These are phyloP conservation scores for Helotiales sp. DNA, from an alignment of 2,329 filamentous ascomycete species.

Conservation along the genomic window DNA sequence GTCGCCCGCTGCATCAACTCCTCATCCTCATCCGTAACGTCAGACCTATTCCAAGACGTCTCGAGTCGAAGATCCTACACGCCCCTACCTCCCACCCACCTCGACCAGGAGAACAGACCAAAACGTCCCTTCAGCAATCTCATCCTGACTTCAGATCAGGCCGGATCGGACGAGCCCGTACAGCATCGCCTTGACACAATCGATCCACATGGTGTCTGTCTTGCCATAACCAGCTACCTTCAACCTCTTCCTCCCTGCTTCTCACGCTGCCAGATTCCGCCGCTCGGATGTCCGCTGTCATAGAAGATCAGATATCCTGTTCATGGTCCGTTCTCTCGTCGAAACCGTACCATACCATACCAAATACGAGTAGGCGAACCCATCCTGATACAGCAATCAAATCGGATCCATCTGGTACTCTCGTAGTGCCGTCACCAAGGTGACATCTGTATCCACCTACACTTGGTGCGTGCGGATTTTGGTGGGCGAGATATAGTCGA, in stretches of 20 bases:
- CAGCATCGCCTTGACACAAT: conserved; percentile 15
- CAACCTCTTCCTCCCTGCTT: conserved; percentile 6
- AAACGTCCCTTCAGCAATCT: too few species aligned
- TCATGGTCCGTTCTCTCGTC: conserved; percentile 50
- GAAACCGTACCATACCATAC: conserved; percentile 41
- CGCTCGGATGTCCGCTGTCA: conserved; percentile 55
- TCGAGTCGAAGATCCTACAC: conserved; percentile 31
- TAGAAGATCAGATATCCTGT: conserved; percentile 52
- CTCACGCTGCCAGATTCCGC: conserved; percentile 24
- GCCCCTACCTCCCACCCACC: conserved; percentile 7
- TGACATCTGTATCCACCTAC: too few species aligned
- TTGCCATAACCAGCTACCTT: conserved; percentile 18
- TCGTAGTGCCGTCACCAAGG: conserved; percentile 32
- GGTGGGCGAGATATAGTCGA: conserved; percentile 42
- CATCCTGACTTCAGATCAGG: conserved; percentile 11
- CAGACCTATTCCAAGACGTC: conserved; percentile 29
- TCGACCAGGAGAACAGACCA: too few species aligned
- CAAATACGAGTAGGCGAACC: conserved; percentile 38
- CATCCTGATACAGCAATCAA: conserved; percentile 39
- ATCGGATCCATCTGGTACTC: conserved; percentile 28
- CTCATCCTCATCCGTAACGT: conserved; percentile 19
- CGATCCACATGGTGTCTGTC: conserved; percentile 18
- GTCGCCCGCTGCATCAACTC: conserved; percentile 9
- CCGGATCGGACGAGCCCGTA: conserved; percentile 26
- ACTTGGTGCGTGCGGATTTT: too few species aligned